Percentiles rank a stretch among this genome's conserved stretches.
phyloP scores from a whole-genome alignment of 164 flowering plant genomes.

The Umbellularia californica region DNA sequence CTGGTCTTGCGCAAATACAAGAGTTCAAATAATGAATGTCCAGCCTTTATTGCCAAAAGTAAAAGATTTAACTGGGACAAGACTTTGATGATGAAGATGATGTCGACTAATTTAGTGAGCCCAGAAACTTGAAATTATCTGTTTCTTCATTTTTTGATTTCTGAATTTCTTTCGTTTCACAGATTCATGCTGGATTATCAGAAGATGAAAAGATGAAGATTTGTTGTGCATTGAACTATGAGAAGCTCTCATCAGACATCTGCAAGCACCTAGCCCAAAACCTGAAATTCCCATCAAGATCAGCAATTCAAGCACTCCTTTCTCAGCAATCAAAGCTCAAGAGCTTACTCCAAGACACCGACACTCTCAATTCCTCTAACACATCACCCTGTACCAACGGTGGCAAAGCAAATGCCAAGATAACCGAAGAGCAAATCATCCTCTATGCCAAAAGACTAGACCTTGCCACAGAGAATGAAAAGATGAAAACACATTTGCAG shows the following conservation, averaged over 20 bases:
- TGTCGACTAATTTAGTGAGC: too few species aligned
- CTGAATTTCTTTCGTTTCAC: not conserved
- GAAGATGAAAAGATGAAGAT: slow-evolving; percentile 51
- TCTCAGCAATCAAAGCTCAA: slow-evolving; percentile 41
- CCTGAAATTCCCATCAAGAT: slow-evolving; percentile 58
- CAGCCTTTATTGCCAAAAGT: not conserved
- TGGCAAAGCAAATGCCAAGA: slow-evolving; percentile 15
- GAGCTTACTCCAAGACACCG: slow-evolving; percentile 35
- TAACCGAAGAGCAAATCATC: slow-evolving; percentile 39
- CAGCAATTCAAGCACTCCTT: slow-evolving; percentile 54
- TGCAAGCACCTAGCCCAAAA: slow-evolving; percentile 74
- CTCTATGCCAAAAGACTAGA: slow-evolving; percentile 49
- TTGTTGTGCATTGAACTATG: slow-evolving; percentile 62
- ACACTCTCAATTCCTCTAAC: slow-evolving; percentile 8
- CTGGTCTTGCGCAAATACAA: too few species aligned
- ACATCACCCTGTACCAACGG: slow-evolving; percentile 20
- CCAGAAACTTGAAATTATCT: too few species aligned
- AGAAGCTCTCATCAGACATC: slow-evolving; percentile 63
- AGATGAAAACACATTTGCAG: slow-evolving; percentile 56
- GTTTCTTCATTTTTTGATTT: not conserved
- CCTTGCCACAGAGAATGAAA: slow-evolving; percentile 39
- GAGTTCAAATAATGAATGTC: too few species aligned
- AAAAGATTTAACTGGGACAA: too few species aligned
- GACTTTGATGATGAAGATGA: too few species aligned
- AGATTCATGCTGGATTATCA: slow-evolving; percentile 60